These are phyloP conservation scores for Umbellularia californica DNA, from an alignment of 164 flowering plant genomes.

Conservation along the genomic window DNA sequence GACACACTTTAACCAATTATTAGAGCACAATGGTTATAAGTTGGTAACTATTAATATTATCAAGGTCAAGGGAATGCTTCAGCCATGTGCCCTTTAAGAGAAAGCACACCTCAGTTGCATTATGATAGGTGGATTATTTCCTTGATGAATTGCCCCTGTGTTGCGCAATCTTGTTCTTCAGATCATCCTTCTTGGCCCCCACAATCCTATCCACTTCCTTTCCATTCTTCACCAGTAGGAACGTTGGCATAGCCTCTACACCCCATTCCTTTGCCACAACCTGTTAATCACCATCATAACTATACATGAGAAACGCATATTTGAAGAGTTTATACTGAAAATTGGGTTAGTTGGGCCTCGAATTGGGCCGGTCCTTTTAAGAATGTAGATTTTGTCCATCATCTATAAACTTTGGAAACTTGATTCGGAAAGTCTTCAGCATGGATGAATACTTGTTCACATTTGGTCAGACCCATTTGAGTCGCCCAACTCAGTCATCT, in stretches of 20 bases:
- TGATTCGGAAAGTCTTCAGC: background rate
- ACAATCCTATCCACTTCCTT: slow-evolving; percentile 64
- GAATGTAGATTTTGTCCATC: background rate
- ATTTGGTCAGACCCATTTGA: background rate
- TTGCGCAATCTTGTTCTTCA: slow-evolving; percentile 45
- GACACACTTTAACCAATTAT: too few relatives aligned
- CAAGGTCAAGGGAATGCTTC: too few relatives aligned
- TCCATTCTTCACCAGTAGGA: slow-evolving; percentile 65
- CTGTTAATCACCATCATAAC: slow-evolving; percentile 18
- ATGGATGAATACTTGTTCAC: background rate
- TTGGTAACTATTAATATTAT: too few relatives aligned
- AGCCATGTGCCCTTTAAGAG: too few relatives aligned
- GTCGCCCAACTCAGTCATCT: background rate
- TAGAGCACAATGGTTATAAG: too few relatives aligned
- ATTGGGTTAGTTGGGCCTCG: background rate
- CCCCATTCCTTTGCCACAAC: slow-evolving; percentile 56
- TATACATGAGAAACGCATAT: background rate
- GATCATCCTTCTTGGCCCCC: slow-evolving; percentile 74
- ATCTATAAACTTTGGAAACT: background rate
- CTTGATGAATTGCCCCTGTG: slow-evolving; percentile 8
- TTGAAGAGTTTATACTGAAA: background rate
- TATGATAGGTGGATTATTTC: background rate
- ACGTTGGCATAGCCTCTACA: slow-evolving; percentile 83
- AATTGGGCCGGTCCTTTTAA: background rate
- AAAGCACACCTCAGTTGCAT: background rate